phyloP scores from a whole-genome alignment of 2,329 filamentous ascomycete species.

The Apiospora arundinis region DNA sequence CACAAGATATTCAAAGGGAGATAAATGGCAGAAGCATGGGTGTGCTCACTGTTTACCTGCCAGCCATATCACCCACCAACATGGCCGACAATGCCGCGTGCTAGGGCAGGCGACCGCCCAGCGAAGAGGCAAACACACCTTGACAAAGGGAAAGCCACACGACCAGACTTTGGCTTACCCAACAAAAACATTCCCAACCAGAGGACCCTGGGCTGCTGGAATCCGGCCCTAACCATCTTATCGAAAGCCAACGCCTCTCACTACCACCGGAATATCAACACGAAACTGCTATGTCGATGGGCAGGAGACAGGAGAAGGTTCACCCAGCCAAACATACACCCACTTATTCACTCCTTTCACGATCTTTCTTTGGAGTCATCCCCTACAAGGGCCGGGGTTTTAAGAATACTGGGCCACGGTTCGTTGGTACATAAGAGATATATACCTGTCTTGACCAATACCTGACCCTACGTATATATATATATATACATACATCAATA shows the following conservation, averaged over 20 bases:
- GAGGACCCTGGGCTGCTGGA: background rate
- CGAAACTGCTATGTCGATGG: background rate
- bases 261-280: background rate
- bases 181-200: too few relatives aligned
- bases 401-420: background rate
- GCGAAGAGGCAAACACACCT: background rate
- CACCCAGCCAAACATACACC: background rate
- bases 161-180: too few relatives aligned
- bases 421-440: background rate
- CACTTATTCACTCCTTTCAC: conserved; percentile 11
- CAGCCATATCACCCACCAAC: background rate
- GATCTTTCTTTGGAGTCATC: conserved; percentile 10
- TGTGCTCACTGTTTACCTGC: background rate
- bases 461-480: background rate
- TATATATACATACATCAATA: background rate
- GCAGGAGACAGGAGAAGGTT: background rate
- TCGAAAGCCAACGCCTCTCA: background rate
- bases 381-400: background rate
- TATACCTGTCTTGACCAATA: background rate
- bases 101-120: background rate
- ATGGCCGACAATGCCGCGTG: background rate
- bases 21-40: background rate
- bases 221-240: background rate
- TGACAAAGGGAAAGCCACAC: background rate
- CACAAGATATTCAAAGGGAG: background rate